These are phyloP conservation scores for Polygonum maritimum DNA, from an alignment of 148 eudicot species.

Conservation along the genomic window DNA sequence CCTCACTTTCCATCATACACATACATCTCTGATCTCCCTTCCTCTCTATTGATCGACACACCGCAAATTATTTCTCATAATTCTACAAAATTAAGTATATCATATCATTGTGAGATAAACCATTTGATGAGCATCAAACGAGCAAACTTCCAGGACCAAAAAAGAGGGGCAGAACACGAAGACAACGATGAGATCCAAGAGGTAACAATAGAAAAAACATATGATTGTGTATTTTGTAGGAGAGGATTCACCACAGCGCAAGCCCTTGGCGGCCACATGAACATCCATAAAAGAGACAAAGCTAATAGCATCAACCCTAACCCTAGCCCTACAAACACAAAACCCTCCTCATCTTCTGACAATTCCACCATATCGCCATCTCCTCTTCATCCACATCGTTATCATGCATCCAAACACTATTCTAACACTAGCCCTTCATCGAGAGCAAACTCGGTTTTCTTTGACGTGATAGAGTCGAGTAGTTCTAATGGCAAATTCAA, in stretches of 20 bases:
- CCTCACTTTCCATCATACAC: neutral
- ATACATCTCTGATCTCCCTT: neutral
- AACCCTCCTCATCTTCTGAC: neutral
- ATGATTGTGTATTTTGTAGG: constrained; percentile 9
- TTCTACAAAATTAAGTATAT: too few relatives aligned
- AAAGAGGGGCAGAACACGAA: neutral
- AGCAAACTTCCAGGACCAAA: neutral
- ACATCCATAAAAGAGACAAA: neutral
- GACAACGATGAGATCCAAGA: neutral
- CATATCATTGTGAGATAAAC: neutral
- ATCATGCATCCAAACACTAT: neutral
- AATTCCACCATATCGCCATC: neutral
- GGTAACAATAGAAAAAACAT: neutral
- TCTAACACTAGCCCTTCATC: too few relatives aligned
- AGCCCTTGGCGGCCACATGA: constrained; percentile 10
- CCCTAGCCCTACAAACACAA: neutral
- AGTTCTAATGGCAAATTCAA: neutral
- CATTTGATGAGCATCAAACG: neutral
- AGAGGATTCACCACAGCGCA: constrained; percentile 9
- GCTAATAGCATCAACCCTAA: neutral
- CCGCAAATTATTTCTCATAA: neutral
- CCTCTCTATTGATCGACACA: neutral
- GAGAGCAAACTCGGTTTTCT: neutral
- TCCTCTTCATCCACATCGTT: neutral
- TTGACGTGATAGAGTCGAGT: neutral